phyloP scores from a whole-genome alignment of 2,329 filamentous ascomycete species.

The Colletotrichum sp. region DNA sequence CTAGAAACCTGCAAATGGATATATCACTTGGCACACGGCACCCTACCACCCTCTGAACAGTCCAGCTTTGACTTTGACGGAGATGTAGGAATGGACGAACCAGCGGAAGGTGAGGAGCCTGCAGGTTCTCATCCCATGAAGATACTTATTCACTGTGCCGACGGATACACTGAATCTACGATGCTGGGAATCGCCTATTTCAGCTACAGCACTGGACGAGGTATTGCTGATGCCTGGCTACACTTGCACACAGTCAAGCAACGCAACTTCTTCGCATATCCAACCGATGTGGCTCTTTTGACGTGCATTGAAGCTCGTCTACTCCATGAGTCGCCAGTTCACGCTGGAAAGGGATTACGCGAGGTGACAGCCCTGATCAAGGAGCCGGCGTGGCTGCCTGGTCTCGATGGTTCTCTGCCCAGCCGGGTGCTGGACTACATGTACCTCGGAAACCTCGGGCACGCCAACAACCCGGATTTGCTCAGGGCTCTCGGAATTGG shows the following conservation, averaged over 20 bases:
- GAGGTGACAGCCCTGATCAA: slow-evolving; percentile 59
- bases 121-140: slow-evolving; percentile 56
- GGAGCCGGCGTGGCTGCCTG: slow-evolving; percentile 81
- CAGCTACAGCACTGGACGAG: slow-evolving; percentile 85
- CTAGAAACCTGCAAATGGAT: slow-evolving; percentile 91
- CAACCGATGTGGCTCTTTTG: slow-evolving; percentile 86
- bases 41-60: slow-evolving; percentile 32
- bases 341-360: slow-evolving; percentile 51
- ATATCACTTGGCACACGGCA: slow-evolving; percentile 78
- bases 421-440: slow-evolving; percentile 91
- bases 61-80: slow-evolving; percentile 49
- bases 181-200: slow-evolving; percentile 90
- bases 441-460: slow-evolving; percentile 91
- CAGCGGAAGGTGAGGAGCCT: background rate
- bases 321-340: slow-evolving; percentile 70
- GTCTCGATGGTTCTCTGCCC: slow-evolving; percentile 88
- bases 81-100: slow-evolving; percentile 57
- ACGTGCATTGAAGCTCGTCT: slow-evolving; percentile 77
- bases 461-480: slow-evolving; percentile 92
- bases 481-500: slow-evolving; percentile 81
- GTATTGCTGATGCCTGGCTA: slow-evolving; percentile 87
- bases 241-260: slow-evolving; percentile 78
- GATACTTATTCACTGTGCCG: slow-evolving; percentile 89
- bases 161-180: slow-evolving; percentile 95
- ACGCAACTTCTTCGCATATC: slow-evolving; percentile 96